Base-by-base conservation (phyloP, 106 monocot genomes). In the Apostasia ramifera region DNA sequence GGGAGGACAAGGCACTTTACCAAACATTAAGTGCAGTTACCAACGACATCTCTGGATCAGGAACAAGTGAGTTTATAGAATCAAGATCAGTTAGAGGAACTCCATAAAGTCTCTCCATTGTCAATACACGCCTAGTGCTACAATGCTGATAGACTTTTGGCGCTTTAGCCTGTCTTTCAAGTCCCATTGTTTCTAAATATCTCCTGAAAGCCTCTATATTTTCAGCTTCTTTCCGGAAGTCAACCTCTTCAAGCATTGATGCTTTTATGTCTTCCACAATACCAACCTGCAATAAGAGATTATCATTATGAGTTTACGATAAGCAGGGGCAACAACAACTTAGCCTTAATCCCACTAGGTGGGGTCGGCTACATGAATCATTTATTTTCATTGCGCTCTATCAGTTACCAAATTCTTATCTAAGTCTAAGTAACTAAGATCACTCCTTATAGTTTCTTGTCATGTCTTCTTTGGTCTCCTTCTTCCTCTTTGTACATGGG, bases 191-290 rank as follows among this genome's bases (percentile, higher is more conserved):
- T 69, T 89, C 89, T 45, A 95, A 59, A 72, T 95, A 95, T 67
- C 78, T 80, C 61, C 77, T 73, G 64, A 92, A 95, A 39, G 86
- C 57, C 59, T 92, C 89, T 44, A 95, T 87, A 81, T 95, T 95
- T 57, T 72, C 74, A 74, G 95, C 91, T 67, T 95, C 91, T 77
- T 92, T 95, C 49, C 63, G 79, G 54, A 95, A 95, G 47, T 95
- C 95, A 53, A 92, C 89, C 74, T 95, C 92, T 77, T 95, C 95
- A 68, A 95, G 89, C 92, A 95, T 95, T 74, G 95, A 95, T 82
- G 81, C 80, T 66, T 78, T 88, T 73, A 95, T 92, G 75, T 95
- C 95, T 81, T 77, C 76, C 26, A 95, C 80, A 67, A 95, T 83
- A 61, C 74, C 79, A 57, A 95, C 95, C 95, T 95, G 86, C 62